These are phyloP conservation scores for Salinomyces thailandicus DNA, from an alignment of 2,329 filamentous ascomycete species.

Conservation along the genomic window DNA sequence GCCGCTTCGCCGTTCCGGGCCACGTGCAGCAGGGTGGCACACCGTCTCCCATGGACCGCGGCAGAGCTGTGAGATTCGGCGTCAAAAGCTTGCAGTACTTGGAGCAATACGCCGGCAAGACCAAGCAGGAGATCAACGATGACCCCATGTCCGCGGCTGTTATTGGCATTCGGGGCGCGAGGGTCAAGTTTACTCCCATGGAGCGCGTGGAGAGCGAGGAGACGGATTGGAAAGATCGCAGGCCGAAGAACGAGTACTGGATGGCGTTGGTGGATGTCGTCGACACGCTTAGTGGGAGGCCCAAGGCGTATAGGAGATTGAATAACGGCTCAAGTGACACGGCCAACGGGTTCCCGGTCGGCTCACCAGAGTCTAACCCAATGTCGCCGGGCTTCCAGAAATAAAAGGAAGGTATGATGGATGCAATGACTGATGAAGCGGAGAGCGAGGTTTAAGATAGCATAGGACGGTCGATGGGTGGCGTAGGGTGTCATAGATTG, in stretches of 20 bases:
- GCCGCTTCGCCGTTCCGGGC: constrained; percentile 79
- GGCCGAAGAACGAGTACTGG: constrained; percentile 82
- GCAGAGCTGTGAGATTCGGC: constrained; percentile 79
- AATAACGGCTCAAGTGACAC: too few species aligned
- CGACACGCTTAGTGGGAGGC: constrained; percentile 68
- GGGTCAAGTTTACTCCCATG: constrained; percentile 80
- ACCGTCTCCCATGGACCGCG: constrained; percentile 91
- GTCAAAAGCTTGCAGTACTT: constrained; percentile 92
- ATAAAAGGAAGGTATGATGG: too few species aligned
- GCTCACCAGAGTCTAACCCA: too few species aligned
- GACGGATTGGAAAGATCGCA: constrained; percentile 86
- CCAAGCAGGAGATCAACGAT: constrained; percentile 56
- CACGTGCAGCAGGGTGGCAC: constrained; percentile 92
- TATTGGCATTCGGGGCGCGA: constrained; percentile 85
- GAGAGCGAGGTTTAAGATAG: too few species aligned
- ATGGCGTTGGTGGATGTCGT: constrained; percentile 67
- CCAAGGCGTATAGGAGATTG: constrained; percentile 16
- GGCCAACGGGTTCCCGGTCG: too few species aligned
- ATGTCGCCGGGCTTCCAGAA: too few species aligned
- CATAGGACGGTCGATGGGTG: neutral
- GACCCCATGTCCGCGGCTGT: constrained; percentile 67
- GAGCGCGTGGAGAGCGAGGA: constrained; percentile 67
- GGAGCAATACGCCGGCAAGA: constrained; percentile 61
- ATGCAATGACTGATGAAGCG: too few species aligned
- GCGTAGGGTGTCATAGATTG: neutral